Evolutionary conservation across 768 basidiomycete genomes (phyloP), one percentile per base, ranked within the genome.

Genomic region (Calocybe gangraenosa): DNA sequence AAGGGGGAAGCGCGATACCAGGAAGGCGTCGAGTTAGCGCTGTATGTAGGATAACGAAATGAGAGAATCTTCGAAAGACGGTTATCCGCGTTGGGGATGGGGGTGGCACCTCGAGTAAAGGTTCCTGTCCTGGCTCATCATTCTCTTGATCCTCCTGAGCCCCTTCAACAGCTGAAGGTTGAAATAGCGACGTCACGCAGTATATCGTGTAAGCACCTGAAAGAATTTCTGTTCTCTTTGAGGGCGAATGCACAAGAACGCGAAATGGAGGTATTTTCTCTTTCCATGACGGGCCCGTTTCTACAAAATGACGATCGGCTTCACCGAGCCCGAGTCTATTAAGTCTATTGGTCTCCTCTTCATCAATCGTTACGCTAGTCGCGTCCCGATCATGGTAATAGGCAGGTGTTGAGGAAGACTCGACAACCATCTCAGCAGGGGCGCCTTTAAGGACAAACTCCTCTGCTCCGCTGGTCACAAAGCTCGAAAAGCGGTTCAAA

Each of bases 401-500:
- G 13, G 30, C 15, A 8, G 38, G 11, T 4, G 40, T n/a, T 4
- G 53, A 15, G 11, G 53, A 21, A 4, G 60, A 51, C 3, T 57
- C 36, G 23, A 59, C 46, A 22, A 52, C 48, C 6, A 62, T 51
- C 11, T 71, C 68, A 35, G 66, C 60, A 1, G 66, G 61, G 20
- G 65, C 69, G 3, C 89, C 89, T 40, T 83, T 78, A n/a, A 91
- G 73, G 7, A 91, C 75, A 67, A 82, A 92, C 41, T 83, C 82
- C 60, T 92, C 89, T 8, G 89, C 89, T 28, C 89, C 89, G 47
- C 84, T 88, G 6, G 85, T 88, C 11, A 92, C 88, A 60, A 91
- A 92, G 45, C 75, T 83, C 0, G 87, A 89, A 65, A 92, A 92
- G n/a, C 88, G 75, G 60, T 91, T 90, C 43, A 91, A 63, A 36